These are phyloP conservation scores for Pochonia chlamydosporia DNA, from an alignment of 2,329 filamentous ascomycete species.

Conservation along the genomic window DNA sequence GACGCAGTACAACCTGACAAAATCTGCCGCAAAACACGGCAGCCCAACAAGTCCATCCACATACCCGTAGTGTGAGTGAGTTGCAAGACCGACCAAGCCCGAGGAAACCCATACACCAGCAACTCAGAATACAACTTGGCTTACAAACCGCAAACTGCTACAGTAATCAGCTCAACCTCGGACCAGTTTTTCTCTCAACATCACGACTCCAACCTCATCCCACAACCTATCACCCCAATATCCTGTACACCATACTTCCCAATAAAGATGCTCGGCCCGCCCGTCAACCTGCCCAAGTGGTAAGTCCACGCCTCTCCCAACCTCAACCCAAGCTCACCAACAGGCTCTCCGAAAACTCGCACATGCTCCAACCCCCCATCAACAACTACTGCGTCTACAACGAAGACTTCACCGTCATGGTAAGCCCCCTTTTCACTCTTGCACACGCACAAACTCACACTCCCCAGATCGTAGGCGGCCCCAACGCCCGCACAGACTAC, in stretches of 20 bases:
- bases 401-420: slow-evolving; percentile 76
- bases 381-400: slow-evolving; percentile 99
- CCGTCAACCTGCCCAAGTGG: slow-evolving; percentile 55
- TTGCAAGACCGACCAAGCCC: no score
- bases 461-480: slow-evolving; percentile 78
- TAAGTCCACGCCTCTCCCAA: slow-evolving; percentile 26
- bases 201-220: no score
- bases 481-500: slow-evolving; percentile 94
- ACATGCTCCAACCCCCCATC: slow-evolving; percentile 87
- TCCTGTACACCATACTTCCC: neutral
- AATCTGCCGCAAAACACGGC: no score
- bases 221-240: neutral
- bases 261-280: slow-evolving; percentile 38
- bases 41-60: no score
- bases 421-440: slow-evolving; percentile 21
- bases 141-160: no score
- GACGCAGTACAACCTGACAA: no score
- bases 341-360: slow-evolving; percentile 87
- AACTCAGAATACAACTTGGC: no score
- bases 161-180: no score
- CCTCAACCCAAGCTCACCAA: neutral
- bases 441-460: neutral
- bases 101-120: no score
- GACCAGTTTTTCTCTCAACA: no score
- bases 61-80: no score